phyloP scores from a whole-genome alignment of 106 monocot genomes.

The Dendrobium catenatum region DNA sequence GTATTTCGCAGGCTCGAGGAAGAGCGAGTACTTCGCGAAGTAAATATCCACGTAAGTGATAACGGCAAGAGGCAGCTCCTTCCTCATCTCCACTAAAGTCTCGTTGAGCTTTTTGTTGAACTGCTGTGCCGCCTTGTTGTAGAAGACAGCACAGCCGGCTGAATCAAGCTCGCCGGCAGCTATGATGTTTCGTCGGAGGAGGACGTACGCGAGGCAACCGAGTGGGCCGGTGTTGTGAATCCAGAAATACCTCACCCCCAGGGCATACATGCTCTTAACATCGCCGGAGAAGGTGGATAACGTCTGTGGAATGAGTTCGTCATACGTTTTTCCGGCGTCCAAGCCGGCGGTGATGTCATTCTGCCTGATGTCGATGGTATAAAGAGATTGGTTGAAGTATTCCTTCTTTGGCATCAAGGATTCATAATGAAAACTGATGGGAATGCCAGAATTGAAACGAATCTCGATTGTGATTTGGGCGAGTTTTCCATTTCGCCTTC shows the following conservation, averaged over 20 bases:
- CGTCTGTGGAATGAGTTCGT: constrained; percentile 20
- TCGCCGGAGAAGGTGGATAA: constrained; percentile 13
- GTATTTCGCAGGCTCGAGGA: constrained; percentile 28
- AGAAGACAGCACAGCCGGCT: constrained; percentile 26
- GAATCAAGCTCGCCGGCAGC: constrained; percentile 11
- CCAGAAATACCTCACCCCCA: constrained; percentile 49
- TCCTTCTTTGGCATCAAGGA: constrained; percentile 28
- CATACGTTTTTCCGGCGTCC: constrained; percentile 9
- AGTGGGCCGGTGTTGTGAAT: constrained; percentile 53
- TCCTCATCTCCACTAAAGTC: constrained; percentile 29
- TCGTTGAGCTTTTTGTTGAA: constrained; percentile 48
- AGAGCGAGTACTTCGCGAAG: constrained; percentile 47
- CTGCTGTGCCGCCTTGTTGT: constrained; percentile 28
- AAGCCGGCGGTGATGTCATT: constrained; percentile 45
- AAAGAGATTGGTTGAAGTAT: constrained; percentile 43
- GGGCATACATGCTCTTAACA: constrained; percentile 29
- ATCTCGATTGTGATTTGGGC: too few species aligned
- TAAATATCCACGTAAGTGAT: constrained; percentile 48
- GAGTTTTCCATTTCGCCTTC: too few species aligned
- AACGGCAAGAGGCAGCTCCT: constrained; percentile 27
- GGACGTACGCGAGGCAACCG: constrained; percentile 35
- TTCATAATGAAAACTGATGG: background rate
- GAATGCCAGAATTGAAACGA: too few species aligned
- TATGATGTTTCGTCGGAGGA: background rate
- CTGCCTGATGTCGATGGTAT: constrained; percentile 56